Conservation (phyloP, 805 yeast genomes). For the Teunomyces barrocoloradensis region DNA sequence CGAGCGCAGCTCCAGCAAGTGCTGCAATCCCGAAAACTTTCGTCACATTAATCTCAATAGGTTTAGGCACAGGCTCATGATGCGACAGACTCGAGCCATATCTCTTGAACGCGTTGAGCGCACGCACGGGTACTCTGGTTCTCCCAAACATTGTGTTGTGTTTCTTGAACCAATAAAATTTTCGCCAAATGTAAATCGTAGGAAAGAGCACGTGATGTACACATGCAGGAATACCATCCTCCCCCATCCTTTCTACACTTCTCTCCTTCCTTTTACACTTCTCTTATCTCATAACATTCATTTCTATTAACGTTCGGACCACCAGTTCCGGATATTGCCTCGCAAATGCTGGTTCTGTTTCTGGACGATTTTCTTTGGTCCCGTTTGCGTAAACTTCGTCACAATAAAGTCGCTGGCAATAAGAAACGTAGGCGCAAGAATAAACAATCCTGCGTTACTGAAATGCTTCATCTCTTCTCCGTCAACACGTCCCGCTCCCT, state of each 20-base stretch:
- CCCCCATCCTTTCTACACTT: neutral
- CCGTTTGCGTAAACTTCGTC: slow-evolving; percentile 18
- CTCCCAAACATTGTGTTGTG: slow-evolving; percentile 11
- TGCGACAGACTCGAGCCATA: slow-evolving; percentile 13
- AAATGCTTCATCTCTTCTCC: slow-evolving; percentile 17
- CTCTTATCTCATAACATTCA: neutral
- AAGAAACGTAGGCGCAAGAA: slow-evolving; percentile 31
- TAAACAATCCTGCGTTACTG: slow-evolving; percentile 22
- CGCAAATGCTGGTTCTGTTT: slow-evolving; percentile 1
- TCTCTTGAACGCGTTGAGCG: slow-evolving; percentile 12
- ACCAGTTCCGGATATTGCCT: slow-evolving; percentile 3
- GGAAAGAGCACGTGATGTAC: neutral
- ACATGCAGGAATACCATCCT: neutral
- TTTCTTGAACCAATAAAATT: slow-evolving; percentile 5
- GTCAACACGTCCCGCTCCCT: neutral
- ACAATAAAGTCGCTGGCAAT: slow-evolving; percentile 28
- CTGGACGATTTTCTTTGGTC: slow-evolving; percentile 10
- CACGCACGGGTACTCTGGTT: slow-evolving; percentile 9
- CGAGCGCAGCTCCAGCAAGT: slow-evolving; percentile 34
- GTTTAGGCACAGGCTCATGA: slow-evolving; percentile 16
- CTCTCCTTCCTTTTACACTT: neutral
- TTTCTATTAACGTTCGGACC: neutral
- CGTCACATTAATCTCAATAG: slow-evolving; percentile 37
- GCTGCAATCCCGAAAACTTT: slow-evolving; percentile 43
- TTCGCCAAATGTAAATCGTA: slow-evolving; percentile 4